Evolutionary conservation across 352 stramenopile species (phyloP), one percentile per base, ranked within the genome.

Genomic region (Thalassiosira mediterranea): DNA sequence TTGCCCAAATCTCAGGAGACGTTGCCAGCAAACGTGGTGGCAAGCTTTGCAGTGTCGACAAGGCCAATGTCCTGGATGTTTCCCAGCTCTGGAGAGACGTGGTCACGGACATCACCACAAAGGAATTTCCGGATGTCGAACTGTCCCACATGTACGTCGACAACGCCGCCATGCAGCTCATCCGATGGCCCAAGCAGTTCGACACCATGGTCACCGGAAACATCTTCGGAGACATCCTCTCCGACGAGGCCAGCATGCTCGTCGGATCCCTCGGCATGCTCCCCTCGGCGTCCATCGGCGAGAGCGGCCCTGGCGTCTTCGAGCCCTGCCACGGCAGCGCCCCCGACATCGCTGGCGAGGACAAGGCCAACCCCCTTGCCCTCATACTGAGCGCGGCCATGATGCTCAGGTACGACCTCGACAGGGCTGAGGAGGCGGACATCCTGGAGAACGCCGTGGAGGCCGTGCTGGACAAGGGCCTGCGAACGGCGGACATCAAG

Each of bases 161-260:
- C 85, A 99, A 99, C 84, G 96, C 96, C 28, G 96, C 98, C 64
- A 99, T 99, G 96, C 95, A 98, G 84, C 79, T 99, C 29, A 98
- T 99, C 79, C 92, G 96, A 75, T 98, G 95, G 81, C 97, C 97
- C 31, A 98, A 96, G 67, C 96, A 99, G 89, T 99, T 99, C 75
- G 97, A 99, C 82, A 97, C 98, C 46, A 98, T 99, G 81, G 96
- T 98, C 31, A 98, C 94, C 31, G 96, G 96, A 71, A 99, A 99
- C 88, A 98, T 99, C 86, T 99, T 99, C 86, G 97, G 97, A 51
- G 97, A 99, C 85, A 99, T 99, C 76, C 75, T 99, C 2, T 98
- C 95, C 71, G 97, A 99, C 74, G 96, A 98, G 34, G 96, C 96
- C 29, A 98, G 93, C 21, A 98, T 99, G 91, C 87, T 99, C 32